Base-by-base conservation (phyloP, 768 basidiomycete genomes). In the Pulveroboletus sp. region DNA sequence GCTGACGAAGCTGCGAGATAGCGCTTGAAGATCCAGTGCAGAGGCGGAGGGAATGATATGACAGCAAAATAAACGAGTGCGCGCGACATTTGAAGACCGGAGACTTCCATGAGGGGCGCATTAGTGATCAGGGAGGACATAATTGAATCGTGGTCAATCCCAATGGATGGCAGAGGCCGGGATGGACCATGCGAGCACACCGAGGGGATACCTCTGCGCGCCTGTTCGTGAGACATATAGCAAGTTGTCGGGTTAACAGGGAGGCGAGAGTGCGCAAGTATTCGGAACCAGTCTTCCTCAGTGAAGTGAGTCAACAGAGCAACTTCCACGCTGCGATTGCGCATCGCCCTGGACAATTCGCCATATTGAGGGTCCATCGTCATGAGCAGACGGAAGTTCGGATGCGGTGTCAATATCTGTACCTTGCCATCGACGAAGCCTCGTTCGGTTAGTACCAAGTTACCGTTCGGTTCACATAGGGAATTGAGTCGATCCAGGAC, bases 401-500 rank as follows among this genome's bases (percentile, higher is more conserved):
- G 82, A 64, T 98, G 94, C 2, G 96, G 94, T 37, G 69, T 73
- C 54, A 98, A 70, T 45, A 83, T 66, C 58, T 92, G 82, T 3
- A 93, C 81, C 18, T 74, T 69, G 24, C 90, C 93, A 51, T 87
- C 71, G 44, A 93, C 82, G 31, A 84, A 80, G 0, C 96, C 96
- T 43, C 90, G 81, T 66, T 99, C 96, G 58, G 82, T 95, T 39
- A 99, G 75, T n/a, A 82, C 82, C 31, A 99, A 71, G 3, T 72
- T 74, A 5, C 96, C 96, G 47, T 86, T 76, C 11, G 78, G 77
- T 70, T 99, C 96, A 65, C 95, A 97, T 9, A 99, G 81, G 28
- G 93, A 93, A 68, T 99, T 99, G 36, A 99, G 81, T 32, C 96
- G 81, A 70, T 99, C 96, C 18, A 99, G 80, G 14, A 99, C 93